Evolutionary conservation across 805 yeast species (phyloP), one percentile per base, ranked within the genome.

Genomic region (Cyberlindnera mrakii): DNA sequence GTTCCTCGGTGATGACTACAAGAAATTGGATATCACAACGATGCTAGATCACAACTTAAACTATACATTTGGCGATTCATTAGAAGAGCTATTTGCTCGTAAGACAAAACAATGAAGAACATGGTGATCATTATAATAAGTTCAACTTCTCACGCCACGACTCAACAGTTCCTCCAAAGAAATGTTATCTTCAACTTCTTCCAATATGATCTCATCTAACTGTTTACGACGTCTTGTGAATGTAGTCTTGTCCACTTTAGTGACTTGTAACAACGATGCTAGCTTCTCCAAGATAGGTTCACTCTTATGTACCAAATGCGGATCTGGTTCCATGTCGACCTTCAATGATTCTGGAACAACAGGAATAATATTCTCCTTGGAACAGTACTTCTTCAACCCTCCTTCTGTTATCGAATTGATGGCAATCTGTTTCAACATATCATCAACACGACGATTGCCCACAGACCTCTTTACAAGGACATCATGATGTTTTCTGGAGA

Each of bases 301-400:
- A 3, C 58, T 47, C 3, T 30, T 16, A 4, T 33, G 19, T 9
- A 42, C 20, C 3, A 51, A 33, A 10, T 43, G 31, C 3, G 47
- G 41, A 16, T 53, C 46, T 9, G 54, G 56, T 1, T 51, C 39
- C 5, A 51, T 47, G 3, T 54, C 57, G 3, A 43, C 46, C 27
- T 45, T 37, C 8, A 55, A 37, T 15, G 48, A 46, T 14, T 52
- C 51, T 1, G 64, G 60, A 9, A 62, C 42, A 15, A 57, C 59
- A 15, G 67, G 59, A 38, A 65, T 47, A 8, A 52, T 47, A 29
- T 56, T 52, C 4, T 46, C 48, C 13, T 41, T 17, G 6, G 37
- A 27, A 14, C 49, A 44, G n/a, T 48, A 44, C 3, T 51, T 52
- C n/a, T 46, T 36, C 6, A 52, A n/a, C 1, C 42, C 43, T 3